phyloP scores from a whole-genome alignment of 2,329 filamentous ascomycete species.

The Pestalotiopsis sp. region DNA sequence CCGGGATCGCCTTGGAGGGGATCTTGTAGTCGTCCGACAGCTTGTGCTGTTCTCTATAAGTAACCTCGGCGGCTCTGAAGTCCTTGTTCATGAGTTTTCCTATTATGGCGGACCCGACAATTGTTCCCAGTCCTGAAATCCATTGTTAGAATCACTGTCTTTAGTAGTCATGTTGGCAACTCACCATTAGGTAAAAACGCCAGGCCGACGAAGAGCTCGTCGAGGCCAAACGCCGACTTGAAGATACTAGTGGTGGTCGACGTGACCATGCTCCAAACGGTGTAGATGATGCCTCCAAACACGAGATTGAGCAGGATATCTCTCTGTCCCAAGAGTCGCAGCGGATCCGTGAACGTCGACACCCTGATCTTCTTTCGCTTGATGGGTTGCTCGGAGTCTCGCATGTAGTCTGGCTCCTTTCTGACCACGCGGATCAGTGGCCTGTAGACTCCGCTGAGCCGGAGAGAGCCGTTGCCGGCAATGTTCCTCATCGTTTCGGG shows the following conservation, averaged over 20 bases:
- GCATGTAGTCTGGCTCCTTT: constrained; percentile 15
- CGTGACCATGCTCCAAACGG: constrained; percentile 42
- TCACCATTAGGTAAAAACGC: constrained; percentile 12
- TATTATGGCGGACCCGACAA: constrained; percentile 39
- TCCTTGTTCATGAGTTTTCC: constrained; percentile 43
- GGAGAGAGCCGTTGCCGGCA: constrained; percentile 26
- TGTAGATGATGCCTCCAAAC: constrained; percentile 26
- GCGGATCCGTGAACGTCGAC: constrained; percentile 33
- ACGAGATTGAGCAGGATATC: constrained; percentile 37
- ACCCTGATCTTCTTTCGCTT: constrained; percentile 24
- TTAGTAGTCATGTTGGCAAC: background rate
- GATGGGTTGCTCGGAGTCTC: constrained; percentile 15
- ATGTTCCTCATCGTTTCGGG: constrained; percentile 29
- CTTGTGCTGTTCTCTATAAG: constrained; percentile 28
- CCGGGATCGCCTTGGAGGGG: constrained; percentile 23
- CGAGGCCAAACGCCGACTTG: constrained; percentile 16
- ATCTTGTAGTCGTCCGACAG: constrained; percentile 26
- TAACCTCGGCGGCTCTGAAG: constrained; percentile 26
- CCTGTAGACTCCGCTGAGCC: constrained; percentile 25
- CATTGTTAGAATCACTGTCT: background rate
- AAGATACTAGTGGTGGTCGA: constrained; percentile 35
- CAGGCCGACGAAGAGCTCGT: constrained; percentile 11
- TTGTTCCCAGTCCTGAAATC: constrained; percentile 34
- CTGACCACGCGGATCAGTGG: constrained; percentile 19
- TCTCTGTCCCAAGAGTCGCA: constrained; percentile 38